Evolutionary conservation across 768 basidiomycete genomes (phyloP).

Genomic region (Amanita pallidorosea): DNA sequence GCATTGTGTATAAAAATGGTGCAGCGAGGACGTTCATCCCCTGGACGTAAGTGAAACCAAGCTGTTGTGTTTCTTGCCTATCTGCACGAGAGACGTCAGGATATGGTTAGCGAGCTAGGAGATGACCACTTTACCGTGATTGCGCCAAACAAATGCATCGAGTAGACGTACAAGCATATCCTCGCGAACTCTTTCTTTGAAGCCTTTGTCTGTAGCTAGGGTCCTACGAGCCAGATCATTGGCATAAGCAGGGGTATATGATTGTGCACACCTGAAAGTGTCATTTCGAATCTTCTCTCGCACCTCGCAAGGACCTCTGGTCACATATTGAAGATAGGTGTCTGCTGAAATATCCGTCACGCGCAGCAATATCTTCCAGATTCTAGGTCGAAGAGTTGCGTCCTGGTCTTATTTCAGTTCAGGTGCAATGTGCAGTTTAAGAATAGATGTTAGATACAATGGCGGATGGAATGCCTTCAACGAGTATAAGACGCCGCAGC

Average conservation of each 20-base stretch:
- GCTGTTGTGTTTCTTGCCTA: slow-evolving; percentile 63
- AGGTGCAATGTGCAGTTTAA: background rate
- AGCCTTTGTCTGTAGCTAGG: slow-evolving; percentile 92
- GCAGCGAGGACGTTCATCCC: slow-evolving; percentile 99
- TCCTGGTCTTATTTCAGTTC: slow-evolving; percentile 37
- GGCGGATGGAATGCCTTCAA: slow-evolving; percentile 80
- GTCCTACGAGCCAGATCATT: slow-evolving; percentile 38
- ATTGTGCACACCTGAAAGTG: slow-evolving; percentile 66
- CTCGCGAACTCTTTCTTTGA: slow-evolving; percentile 93
- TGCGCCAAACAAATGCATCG: slow-evolving; percentile 97
- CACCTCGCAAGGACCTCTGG: slow-evolving; percentile 78
- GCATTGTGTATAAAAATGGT: slow-evolving; percentile 95
- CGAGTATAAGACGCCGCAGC: slow-evolving; percentile 76
- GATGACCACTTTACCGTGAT: slow-evolving; percentile 45
- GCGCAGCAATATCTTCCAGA: slow-evolving; percentile 91
- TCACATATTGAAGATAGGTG: slow-evolving; percentile 67
- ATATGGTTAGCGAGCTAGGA: background rate
- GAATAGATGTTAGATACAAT: slow-evolving; percentile 35
- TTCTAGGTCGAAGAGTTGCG: slow-evolving; percentile 72
- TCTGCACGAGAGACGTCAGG: slow-evolving; percentile 29
- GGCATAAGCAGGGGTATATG: background rate
- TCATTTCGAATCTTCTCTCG: slow-evolving; percentile 93
- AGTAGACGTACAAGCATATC: slow-evolving; percentile 94
- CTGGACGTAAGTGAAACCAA: slow-evolving; percentile 94
- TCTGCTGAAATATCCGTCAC: slow-evolving; percentile 73